Evolutionary conservation across 441 rosid genomes (phyloP), one percentile per base, ranked within the genome.

Genomic region (Gossypium schwendimanii): DNA sequence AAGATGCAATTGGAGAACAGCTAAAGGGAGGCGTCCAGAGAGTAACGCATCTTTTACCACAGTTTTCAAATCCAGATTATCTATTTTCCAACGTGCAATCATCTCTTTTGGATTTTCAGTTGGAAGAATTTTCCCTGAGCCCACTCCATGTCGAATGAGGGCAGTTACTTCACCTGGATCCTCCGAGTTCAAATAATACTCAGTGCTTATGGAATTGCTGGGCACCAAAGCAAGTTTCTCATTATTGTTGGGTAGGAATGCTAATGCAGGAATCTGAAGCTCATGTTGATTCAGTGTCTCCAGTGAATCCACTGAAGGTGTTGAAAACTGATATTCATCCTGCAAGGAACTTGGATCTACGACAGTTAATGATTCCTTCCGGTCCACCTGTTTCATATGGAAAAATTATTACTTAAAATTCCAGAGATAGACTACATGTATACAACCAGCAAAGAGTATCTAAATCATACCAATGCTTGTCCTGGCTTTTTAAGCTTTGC

Each of bases 1-100:
- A 82, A 96, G 97, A 88, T 96, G 99, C 81, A 96, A 78, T 74
- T 96, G 99, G 78, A 93, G 94, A 82, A 92, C 98, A 69, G 99
- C 99, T 78, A 93, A 86, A 81, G 99, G 98, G 72, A 96, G 97
- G 72, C 98, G 97, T 69, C 94, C 98, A 20, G 98, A 90, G 76
- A 84, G 87, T 68, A 96, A 83, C 73, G 99, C 99, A 84, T 96
- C 99, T 81, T 88, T 87, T 62, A 96, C 98, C 50, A 96, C 97
- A 60, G 96, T 87, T 84, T 89, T 88, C 72, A 92, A 83, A 77
- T 96, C 98, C 82, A 92, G 81, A 70, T 92, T 89, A 82, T 87
- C 86, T 77, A 85, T 57, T 83, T 87, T 91, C 99, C 99, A 96
- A 47, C 99, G 96, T 75, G 93, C 90, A 86, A 96, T 88, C 99